Conservation (phyloP, 169 alveolate genomes). For the Babesia gibsoni region DNA sequence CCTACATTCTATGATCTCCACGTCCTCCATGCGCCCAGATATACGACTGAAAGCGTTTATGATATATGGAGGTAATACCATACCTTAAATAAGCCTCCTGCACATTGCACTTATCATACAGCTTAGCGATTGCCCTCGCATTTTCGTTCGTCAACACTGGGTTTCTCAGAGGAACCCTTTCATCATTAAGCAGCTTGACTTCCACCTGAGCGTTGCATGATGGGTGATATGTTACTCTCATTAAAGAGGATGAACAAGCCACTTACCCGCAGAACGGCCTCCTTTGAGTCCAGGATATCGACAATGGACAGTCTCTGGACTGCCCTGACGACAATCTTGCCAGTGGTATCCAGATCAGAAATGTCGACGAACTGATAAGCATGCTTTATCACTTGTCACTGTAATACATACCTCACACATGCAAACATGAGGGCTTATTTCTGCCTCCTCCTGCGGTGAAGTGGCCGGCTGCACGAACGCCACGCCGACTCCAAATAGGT, state of each 20-base stretch:
- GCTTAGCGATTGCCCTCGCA: conserved; percentile 30
- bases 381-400: neutral
- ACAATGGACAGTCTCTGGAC: conserved; percentile 28
- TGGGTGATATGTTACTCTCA: no score
- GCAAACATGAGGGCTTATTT: conserved; percentile 24
- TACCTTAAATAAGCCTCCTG: conserved; percentile 51
- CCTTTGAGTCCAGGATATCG: conserved; percentile 9
- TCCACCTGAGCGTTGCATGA: conserved; percentile 17
- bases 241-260: no score
- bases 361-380: conserved; percentile 44
- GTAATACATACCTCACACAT: conserved; percentile 47
- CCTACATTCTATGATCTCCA: conserved; percentile 26
- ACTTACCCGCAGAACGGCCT: conserved; percentile 35
- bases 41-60: conserved; percentile 1
- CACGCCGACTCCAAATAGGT: conserved; percentile 41
- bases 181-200: conserved; percentile 39
- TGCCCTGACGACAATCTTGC: conserved; percentile 40
- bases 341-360: conserved; percentile 40
- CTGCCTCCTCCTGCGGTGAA: conserved; percentile 22
- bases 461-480: conserved; percentile 28
- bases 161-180: conserved; percentile 23
- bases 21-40: conserved; percentile 37
- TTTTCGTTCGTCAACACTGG: conserved; percentile 33
- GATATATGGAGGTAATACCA: neutral
- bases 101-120: conserved; percentile 53